Base-by-base conservation (phyloP, 306 rosid genomes). In the Spatholobus suberectus region DNA sequence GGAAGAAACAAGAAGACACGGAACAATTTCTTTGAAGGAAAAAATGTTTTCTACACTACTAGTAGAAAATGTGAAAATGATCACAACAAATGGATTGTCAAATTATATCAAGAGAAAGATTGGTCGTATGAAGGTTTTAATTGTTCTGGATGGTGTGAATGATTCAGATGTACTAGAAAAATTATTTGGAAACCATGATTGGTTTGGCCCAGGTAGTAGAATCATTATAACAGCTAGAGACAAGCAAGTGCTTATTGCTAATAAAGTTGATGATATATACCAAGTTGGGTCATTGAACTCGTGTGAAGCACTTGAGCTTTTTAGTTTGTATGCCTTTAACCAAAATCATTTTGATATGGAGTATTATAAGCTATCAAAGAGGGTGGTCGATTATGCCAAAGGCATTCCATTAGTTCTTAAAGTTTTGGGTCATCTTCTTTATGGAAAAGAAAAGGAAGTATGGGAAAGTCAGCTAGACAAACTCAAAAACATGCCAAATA, bases 141-240 rank as follows among this genome's bases (percentile, higher is more conserved):
- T 51, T 32, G 27, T 40, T 77, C 71, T 80, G 11, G 83, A 83
- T 62, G 83, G 77, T 71, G 47, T 83, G 8, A 62, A 37, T 13
- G 79, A 77, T n/a, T 4, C 46, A 23, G 11, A 10, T 17, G 69
- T 46, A 0, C 8, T 70, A 23, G 70, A 83, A 62, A 35, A 4
- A 2, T 62, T 83, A 47, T 34, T 35, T 4, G 80, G 80, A 81
- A 5, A 4, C 10, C 12, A 0, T 24, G 20, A 51, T 62, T 69
- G 63, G 65, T 63, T 81, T 70, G 77, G 73, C 20, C 0, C 10
- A 0, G 59, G 65, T 0, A 85, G 76, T 15, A 44, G 24, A 26
- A 24, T 78, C 5, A 77, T 77, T 44, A 29, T 65, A 20, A 57
- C 70, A 35, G 32, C 62, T 32, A 71, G 84, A 80, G 63, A 77